Base-by-base conservation (phyloP, 225 moss, liverwort and hornwort genomes). In the Pseudoscleropodium purum region DNA sequence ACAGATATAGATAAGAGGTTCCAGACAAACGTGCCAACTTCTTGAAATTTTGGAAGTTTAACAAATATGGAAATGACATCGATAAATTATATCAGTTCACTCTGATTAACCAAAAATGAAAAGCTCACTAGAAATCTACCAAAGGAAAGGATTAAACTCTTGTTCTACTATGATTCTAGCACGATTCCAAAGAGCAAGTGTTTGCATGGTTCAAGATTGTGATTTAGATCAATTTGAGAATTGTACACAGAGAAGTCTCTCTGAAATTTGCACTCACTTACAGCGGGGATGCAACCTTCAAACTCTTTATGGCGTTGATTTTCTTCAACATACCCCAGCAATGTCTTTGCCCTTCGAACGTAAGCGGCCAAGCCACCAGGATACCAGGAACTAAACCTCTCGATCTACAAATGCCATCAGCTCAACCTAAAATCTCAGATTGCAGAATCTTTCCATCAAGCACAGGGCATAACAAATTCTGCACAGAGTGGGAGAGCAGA, bases 351-450 rank as follows among this genome's bases (percentile, higher is more conserved):
- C 82, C 93, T 96, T 63, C 89, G 92, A 59, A 95, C 89, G 43
- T 97, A 97, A 47, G 97, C 88, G 24, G 90, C 90, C 84, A 97
- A 92, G 74, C 96, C 97, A 67, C 97, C 95, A 52, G 94, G 94
- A 83, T 97, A 97, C 89, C 91, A 91, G 49, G 89, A 85, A 82
- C 94, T 91, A 87, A 97, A 90, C 91, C 95, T 95, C 75, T 92
- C 90, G 69, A 97, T 94, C 97, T 97, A 81, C 66, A 64, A 84
- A 11, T 18, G 16, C 37, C 86, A 82, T 65, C 36, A 81, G 65
- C 82, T 75, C 86, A 82, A 72, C 20, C 36, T 57, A 76, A 65
- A 84, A 51, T 45, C 47, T 56, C 67, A 84, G 49, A 79, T 29
- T 81, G 64, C 81, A 85, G 34, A 83, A 79, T 79, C 54, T 81